Evolutionary conservation across 148 eudicot genomes (phyloP).

Genomic region (Silene uniflora): DNA sequence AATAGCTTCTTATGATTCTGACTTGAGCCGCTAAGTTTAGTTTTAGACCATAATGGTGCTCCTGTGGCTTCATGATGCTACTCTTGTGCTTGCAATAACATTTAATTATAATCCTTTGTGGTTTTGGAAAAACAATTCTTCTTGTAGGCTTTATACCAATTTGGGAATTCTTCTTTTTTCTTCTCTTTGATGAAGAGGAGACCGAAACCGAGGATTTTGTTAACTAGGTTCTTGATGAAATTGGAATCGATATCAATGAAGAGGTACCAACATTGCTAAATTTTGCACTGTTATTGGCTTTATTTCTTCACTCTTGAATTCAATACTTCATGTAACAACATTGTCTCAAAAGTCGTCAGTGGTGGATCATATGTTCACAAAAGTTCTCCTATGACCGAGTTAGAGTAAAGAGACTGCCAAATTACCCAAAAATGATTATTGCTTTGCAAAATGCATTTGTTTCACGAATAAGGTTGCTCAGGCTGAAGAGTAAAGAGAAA

Average conservation of each 20-base stretch:
- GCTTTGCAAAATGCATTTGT: neutral
- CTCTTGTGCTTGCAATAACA: too few species aligned
- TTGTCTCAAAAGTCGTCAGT: neutral
- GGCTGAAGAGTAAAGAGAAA: too few species aligned
- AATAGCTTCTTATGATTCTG: too few species aligned
- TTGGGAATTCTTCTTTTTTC: too few species aligned
- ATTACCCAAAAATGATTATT: neutral
- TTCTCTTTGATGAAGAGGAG: constrained; percentile 98
- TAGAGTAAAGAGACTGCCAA: neutral
- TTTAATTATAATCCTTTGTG: too few species aligned
- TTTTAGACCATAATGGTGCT: too few species aligned
- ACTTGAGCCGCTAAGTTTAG: too few species aligned
- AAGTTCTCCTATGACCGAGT: neutral
- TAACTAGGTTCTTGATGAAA: constrained; percentile 94
- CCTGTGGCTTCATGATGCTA: too few species aligned
- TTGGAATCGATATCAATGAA: constrained; percentile 79
- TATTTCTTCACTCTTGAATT: neutral
- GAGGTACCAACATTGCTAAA: constrained; percentile 46
- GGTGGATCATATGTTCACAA: neutral
- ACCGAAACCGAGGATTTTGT: constrained; percentile 93
- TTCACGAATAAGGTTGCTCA: too few species aligned
- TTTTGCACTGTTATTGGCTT: neutral
- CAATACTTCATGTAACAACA: neutral
- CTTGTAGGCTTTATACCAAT: too few species aligned
- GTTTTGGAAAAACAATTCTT: too few species aligned